Conservation (phyloP, 768 basidiomycete species). For the Wakefieldia striispora region DNA sequence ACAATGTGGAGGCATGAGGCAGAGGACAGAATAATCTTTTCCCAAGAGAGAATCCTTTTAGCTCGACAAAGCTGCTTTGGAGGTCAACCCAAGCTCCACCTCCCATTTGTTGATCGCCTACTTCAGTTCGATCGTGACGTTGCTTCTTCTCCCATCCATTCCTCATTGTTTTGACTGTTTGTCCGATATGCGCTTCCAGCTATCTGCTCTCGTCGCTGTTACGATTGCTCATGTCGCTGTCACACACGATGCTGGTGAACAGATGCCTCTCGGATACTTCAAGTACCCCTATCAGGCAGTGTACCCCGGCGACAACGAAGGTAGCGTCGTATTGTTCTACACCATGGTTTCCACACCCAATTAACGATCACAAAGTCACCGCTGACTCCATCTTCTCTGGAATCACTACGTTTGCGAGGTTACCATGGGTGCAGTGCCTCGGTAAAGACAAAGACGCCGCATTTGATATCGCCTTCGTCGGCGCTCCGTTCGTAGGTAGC, state of each 20-base stretch:
- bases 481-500: slow-evolving; percentile 67
- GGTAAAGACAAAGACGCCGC: slow-evolving; percentile 52
- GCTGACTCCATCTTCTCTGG: slow-evolving; percentile 81
- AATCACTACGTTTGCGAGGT: slow-evolving; percentile 80
- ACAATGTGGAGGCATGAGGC: slow-evolving; percentile 19
- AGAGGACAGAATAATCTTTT: slow-evolving; percentile 17
- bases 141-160: background rate
- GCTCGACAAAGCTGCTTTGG: background rate
- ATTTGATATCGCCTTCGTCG: slow-evolving; percentile 83
- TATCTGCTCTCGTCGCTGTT: slow-evolving; percentile 25
- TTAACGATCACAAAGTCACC: slow-evolving; percentile 46
- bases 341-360: background rate
- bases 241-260: slow-evolving; percentile 42
- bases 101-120: background rate
- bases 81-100: slow-evolving; percentile 1
- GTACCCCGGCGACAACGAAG: slow-evolving; percentile 57
- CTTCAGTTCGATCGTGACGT: background rate
- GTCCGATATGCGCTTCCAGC: slow-evolving; percentile 22
- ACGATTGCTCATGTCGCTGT: slow-evolving; percentile 27
- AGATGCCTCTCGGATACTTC: slow-evolving; percentile 66
- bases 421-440: slow-evolving; percentile 83
- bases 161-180: background rate
- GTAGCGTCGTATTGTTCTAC: slow-evolving; percentile 27
- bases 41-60: slow-evolving; percentile 28
- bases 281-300: slow-evolving; percentile 61